A percentile compares a stretch with the other conserved stretches of the same genome.
phyloP scores from a whole-genome alignment of 2,329 filamentous ascomycete species.

The Periconia macrospinosa region DNA sequence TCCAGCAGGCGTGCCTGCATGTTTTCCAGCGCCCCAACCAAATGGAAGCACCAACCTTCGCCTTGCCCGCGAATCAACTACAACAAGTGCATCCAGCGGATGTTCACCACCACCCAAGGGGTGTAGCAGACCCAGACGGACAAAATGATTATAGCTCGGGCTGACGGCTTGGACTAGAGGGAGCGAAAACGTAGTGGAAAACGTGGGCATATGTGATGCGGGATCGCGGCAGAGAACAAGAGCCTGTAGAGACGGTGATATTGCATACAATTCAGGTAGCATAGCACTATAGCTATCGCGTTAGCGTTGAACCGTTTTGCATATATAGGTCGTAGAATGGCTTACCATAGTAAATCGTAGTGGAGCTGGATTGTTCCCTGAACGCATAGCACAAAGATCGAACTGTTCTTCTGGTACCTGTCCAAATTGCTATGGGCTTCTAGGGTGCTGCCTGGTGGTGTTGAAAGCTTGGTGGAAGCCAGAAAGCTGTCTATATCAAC shows the following conservation, averaged over 20 bases:
- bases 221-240: slow-evolving; percentile 40
- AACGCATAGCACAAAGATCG: slow-evolving; percentile 34
- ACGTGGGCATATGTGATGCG: slow-evolving; percentile 28
- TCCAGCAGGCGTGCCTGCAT: slow-evolving; percentile 34
- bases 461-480: slow-evolving; percentile 25
- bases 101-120: slow-evolving; percentile 48
- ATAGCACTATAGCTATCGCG: slow-evolving; percentile 18
- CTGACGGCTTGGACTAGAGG: slow-evolving; percentile 37
- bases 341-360: slow-evolving; percentile 40
- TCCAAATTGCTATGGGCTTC: slow-evolving; percentile 30
- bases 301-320: background rate
- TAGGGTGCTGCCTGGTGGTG: slow-evolving; percentile 16
- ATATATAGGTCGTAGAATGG: background rate
- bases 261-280: slow-evolving; percentile 31
- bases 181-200: slow-evolving; percentile 26
- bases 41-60: slow-evolving; percentile 48
- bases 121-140: slow-evolving; percentile 47
- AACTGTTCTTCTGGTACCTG: slow-evolving; percentile 19
- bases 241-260: slow-evolving; percentile 38
- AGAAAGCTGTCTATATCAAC: slow-evolving; percentile 36
- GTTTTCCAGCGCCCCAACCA: slow-evolving; percentile 48
- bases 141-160: slow-evolving; percentile 39
- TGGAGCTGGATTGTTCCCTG: slow-evolving; percentile 38
- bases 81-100: slow-evolving; percentile 49
- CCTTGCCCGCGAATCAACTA: slow-evolving; percentile 41